Conservation (phyloP, 805 yeast species). For the Scheffersomyces coipomensis region DNA sequence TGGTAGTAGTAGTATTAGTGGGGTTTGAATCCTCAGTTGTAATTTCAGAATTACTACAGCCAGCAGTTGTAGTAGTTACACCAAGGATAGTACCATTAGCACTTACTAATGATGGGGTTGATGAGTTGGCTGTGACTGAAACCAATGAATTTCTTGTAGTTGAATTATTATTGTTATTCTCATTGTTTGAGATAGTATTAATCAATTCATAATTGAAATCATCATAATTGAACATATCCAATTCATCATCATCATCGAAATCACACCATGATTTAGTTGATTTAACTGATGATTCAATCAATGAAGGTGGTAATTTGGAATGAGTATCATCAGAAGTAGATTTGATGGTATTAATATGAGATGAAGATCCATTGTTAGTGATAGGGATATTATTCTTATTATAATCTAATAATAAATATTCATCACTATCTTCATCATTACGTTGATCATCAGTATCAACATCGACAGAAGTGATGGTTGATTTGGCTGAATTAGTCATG, state of each 20-base stretch:
- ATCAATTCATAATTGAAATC: not conserved
- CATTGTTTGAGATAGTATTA: not conserved
- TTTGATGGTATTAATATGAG: too few relatives aligned
- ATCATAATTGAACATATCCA: not conserved
- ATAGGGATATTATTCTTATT: not conserved
- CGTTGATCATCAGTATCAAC: slow-evolving; percentile 1
- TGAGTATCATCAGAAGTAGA: not conserved
- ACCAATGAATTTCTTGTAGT: too few relatives aligned
- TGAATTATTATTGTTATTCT: too few relatives aligned
- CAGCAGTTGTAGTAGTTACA: not conserved
- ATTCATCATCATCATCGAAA: slow-evolving; percentile 23
- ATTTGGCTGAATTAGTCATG: not conserved
- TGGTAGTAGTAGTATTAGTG: not conserved
- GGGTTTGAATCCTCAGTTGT: not conserved
- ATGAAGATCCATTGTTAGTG: not conserved
- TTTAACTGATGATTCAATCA: slow-evolving; percentile 29
- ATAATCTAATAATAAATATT: slow-evolving; percentile 1
- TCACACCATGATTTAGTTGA: slow-evolving; percentile 34
- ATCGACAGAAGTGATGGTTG: not conserved
- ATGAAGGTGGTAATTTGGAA: slow-evolving; percentile 21
- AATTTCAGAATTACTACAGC: too few relatives aligned
- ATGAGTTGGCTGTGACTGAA: not conserved
- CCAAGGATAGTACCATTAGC: not conserved
- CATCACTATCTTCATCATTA: not conserved
- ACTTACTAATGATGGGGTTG: not conserved